Percentiles rank a stretch among this genome's conserved stretches.
These are phyloP conservation scores for Chaetomiaceae sp. DNA, from an alignment of 2,329 filamentous ascomycete species.

Conservation along the genomic window DNA sequence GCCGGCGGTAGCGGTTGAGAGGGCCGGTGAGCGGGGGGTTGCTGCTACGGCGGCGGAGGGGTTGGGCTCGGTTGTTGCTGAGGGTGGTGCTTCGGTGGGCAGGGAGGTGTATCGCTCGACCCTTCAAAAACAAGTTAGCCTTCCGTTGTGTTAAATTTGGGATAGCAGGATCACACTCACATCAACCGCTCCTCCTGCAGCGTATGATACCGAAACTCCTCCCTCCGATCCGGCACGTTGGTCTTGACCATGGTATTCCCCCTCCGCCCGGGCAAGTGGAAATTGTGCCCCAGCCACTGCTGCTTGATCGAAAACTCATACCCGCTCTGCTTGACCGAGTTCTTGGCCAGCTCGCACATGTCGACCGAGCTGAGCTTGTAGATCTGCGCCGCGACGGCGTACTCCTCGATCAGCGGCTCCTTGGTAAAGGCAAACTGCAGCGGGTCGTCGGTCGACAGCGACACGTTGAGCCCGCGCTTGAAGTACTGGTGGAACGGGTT, in stretches of 20 bases:
- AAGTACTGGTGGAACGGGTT: slow-evolving; percentile 97
- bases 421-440: slow-evolving; percentile 98
- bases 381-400: slow-evolving; percentile 95
- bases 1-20: slow-evolving; percentile 4
- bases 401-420: slow-evolving; percentile 95
- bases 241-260: slow-evolving; percentile 95
- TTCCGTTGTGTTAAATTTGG: too few relatives aligned
- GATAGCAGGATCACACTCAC: slow-evolving; percentile 47
- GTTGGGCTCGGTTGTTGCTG: slow-evolving; percentile 23
- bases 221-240: slow-evolving; percentile 89
- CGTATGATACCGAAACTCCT: slow-evolving; percentile 85
- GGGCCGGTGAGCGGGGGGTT: slow-evolving; percentile 7
- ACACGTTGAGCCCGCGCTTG: slow-evolving; percentile 89
- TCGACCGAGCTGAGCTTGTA: slow-evolving; percentile 96
- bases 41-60: neutral
- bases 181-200: slow-evolving; percentile 77
- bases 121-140: slow-evolving; percentile 27
- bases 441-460: slow-evolving; percentile 92
- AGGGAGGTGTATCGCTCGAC: slow-evolving; percentile 42
- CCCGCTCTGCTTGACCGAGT: slow-evolving; percentile 90
- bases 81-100: neutral
- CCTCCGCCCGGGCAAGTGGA: slow-evolving; percentile 68
- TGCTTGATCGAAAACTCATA: slow-evolving; percentile 88
- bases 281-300: slow-evolving; percentile 82
- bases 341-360: slow-evolving; percentile 97